Base-by-base conservation (phyloP, 2,329 filamentous ascomycete species). In the Trichoderma sp. region DNA sequence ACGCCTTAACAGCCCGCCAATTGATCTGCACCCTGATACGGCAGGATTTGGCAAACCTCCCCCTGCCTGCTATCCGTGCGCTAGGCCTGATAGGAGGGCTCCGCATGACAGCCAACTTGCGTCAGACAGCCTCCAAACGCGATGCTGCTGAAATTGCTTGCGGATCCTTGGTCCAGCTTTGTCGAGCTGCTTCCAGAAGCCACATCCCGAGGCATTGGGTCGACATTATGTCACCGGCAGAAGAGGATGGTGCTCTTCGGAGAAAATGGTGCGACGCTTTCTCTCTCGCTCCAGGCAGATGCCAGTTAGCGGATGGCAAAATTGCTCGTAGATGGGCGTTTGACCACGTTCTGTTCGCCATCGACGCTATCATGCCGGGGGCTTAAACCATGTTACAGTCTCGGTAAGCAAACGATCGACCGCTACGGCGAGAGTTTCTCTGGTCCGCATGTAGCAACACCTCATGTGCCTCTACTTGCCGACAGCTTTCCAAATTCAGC, bases 1-100 rank as follows among this genome's bases (percentile, higher is more conserved):
- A 6, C 32, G 36, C 12, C 62, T 56, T 71, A 71, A 71, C 63
- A 71, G 63, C 70, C 43, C 53, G 53, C n/a, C 51, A 34, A 57
- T 30, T 47, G 65, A 26, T 43, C 56, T 68, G 34, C 26, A 34
- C 43, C 32, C 62, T 51, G 47, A 62, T 26, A 30, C 51, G 9
- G 30, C 51, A 67, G 43, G 63, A 26, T 61, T 43, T 71, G 51
- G 51, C 51, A 56, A 71, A n/a, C 36, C 28, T 47, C 28, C 36
- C 61, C 61, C 51, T 62, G 53, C 60, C 47, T 30, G 58, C 60
- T 64, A 70, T 70, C 68, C 58, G 43, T 24, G 68, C 47, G 47
- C 68, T 70, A 70, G 34, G 4, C 68, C 60, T n/a, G 21, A 64
- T 64, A 18, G 15, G 58, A 24, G 39, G 28, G 32, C 64, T 67